These are phyloP conservation scores for Stephania japonica DNA, from an alignment of 164 flowering plant genomes.

Conservation along the genomic window DNA sequence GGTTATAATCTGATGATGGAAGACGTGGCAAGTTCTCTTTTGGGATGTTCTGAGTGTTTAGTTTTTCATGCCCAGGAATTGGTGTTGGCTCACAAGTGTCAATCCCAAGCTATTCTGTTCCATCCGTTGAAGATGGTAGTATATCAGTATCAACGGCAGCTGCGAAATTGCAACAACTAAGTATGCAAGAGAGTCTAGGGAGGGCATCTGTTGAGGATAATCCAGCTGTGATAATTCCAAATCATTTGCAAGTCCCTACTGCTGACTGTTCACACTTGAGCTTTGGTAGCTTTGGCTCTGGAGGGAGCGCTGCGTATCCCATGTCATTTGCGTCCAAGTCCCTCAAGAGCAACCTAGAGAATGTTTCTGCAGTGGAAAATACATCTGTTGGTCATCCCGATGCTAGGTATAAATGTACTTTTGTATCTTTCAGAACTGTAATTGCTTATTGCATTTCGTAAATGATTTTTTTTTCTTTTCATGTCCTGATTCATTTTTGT, in stretches of 20 bases:
- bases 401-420: conserved; percentile 42
- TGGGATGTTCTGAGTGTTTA: neutral
- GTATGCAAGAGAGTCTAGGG: conserved; percentile 43
- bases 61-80: conserved; percentile 12
- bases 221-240: conserved; percentile 78
- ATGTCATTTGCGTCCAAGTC: conserved; percentile 45
- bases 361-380: conserved; percentile 39
- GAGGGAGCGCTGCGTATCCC: conserved; percentile 39
- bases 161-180: conserved; percentile 57
- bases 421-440: neutral
- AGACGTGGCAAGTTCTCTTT: too few species aligned
- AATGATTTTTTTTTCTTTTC: neutral
- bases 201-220: conserved; percentile 42
- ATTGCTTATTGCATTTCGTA: neutral
- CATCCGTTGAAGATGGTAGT: conserved; percentile 51
- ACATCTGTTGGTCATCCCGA: conserved; percentile 44
- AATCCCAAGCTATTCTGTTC: conserved; percentile 15
- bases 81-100: conserved; percentile 14
- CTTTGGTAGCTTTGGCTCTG: conserved; percentile 94
- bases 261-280: conserved; percentile 81
- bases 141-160: conserved; percentile 49
- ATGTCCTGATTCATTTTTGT: conserved; percentile 4
- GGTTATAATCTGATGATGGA: too few species aligned
- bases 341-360: conserved; percentile 44
- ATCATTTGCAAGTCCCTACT: conserved; percentile 80